These are phyloP conservation scores for Xerophyta viscosa DNA, from an alignment of 106 monocot species.

Conservation along the genomic window DNA sequence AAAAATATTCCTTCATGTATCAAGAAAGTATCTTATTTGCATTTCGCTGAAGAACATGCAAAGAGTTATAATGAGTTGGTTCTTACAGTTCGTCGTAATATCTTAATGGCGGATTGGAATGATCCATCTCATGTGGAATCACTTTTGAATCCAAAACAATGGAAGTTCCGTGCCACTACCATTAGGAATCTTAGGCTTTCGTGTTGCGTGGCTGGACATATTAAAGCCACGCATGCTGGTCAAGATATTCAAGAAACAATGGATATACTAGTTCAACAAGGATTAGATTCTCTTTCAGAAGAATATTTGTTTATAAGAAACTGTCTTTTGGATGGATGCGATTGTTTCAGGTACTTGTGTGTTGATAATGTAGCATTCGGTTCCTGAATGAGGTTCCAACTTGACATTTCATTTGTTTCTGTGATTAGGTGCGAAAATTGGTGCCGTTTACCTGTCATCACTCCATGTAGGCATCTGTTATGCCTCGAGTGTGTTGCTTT, in stretches of 20 bases:
- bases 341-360: conserved; percentile 71
- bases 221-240: conserved; percentile 86
- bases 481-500: conserved; percentile 89
- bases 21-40: conserved; percentile 59
- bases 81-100: conserved; percentile 82
- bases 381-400: too few species aligned
- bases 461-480: conserved; percentile 93
- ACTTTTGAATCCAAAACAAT: conserved; percentile 96
- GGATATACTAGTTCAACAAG: conserved; percentile 72
- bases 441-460: conserved; percentile 95
- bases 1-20: conserved; percentile 82
- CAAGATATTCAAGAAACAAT: conserved; percentile 96
- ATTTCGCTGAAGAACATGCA: conserved; percentile 82
- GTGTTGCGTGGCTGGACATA: conserved; percentile 96
- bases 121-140: conserved; percentile 99
- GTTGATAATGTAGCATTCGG: too few species aligned
- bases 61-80: conserved; percentile 92
- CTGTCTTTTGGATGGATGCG: conserved; percentile 70
- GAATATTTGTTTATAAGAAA: conserved; percentile 49
- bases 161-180: conserved; percentile 80
- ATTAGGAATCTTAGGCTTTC: conserved; percentile 87
- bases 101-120: conserved; percentile 98
- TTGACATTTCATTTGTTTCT: neutral
- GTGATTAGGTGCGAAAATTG: conserved; percentile 86
- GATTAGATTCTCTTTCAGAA: conserved; percentile 78